Evolutionary conservation across 164 flowering plant genomes (phyloP).

Genomic region (Nymphaea colorata): DNA sequence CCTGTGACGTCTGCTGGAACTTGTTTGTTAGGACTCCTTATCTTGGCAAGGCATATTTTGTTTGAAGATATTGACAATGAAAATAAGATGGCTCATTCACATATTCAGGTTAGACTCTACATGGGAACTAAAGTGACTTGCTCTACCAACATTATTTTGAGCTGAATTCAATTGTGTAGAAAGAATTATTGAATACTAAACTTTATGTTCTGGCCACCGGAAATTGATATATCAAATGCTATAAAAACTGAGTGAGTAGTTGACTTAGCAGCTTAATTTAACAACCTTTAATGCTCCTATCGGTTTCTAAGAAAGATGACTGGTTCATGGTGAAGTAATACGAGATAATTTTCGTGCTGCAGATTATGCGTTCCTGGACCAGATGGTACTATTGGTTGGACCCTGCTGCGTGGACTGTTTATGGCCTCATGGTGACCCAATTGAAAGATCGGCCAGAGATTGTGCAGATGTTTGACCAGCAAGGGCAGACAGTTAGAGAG

Average conservation of each 20-base stretch:
- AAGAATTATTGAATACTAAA: too few species aligned
- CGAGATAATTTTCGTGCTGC: background rate
- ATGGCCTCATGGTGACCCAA: slow-evolving; percentile 1
- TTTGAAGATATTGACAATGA: too few species aligned
- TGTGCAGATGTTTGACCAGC: background rate
- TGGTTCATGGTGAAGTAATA: too few species aligned
- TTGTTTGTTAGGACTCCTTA: too few species aligned
- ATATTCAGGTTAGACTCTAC: too few species aligned
- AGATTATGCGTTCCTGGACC: slow-evolving; percentile 8
- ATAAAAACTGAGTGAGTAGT: background rate
- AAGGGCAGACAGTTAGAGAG: background rate
- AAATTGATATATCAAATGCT: background rate
- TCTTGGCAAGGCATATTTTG: too few species aligned
- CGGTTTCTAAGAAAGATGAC: background rate
- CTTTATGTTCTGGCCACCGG: too few species aligned
- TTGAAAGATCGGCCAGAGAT: background rate
- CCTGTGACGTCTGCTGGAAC: too few species aligned
- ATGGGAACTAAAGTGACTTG: too few species aligned
- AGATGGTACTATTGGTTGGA: slow-evolving; percentile 4
- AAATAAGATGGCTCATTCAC: too few species aligned
- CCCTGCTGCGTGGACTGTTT: slow-evolving; percentile 9
- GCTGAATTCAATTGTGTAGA: too few species aligned
- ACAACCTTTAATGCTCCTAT: background rate
- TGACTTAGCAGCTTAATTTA: background rate
- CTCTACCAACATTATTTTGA: too few species aligned